Base-by-base conservation (phyloP, 495 filamentous ascomycete genomes). In the Penicillium ucsense region DNA sequence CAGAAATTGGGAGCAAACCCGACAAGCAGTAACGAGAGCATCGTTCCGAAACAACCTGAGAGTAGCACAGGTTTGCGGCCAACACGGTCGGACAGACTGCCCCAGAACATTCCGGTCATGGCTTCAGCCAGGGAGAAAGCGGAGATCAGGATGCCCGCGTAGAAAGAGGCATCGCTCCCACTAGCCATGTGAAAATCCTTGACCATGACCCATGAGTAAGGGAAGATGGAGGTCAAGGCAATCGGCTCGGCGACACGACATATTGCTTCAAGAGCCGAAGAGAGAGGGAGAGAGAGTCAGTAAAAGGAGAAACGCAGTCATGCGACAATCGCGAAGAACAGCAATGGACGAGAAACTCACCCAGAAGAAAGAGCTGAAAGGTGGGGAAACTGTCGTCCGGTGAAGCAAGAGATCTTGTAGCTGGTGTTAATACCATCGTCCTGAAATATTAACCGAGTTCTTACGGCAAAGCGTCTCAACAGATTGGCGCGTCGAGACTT, bases 211-310 rank as follows among this genome's bases (percentile, higher is more conserved):
- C 84, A 94, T 47, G 89, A 86, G 66, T 94, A 95, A 10, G 87
- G 86, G 49, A 89, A 86, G 66, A 90, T 86, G 59, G 85, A 89
- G 3, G 87, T 90, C 50, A 94, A 77, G 38, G 88, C 88, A 48
- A 95, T 87, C 5, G 88, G 89, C 67, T 95, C 89, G 35, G 88
- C 86, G 51, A 94, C 77, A 43, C 89, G 84, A 64, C 83, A 83
- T 68, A 85, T 79, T 57, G 81, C 80, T 76, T 55, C 41, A 53
- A 12, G 34, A 10, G 34, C 20, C 20, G 34, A 35, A 35, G 10
- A 10, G 34, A 6, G 34, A 35, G 7, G 34, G 7, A 35, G 34
- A 35, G 34, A 10, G 10, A 6, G 34, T 35, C 34, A 6, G 34
- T 20, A 20, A 20, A 20, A 20, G 20, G 20, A 20, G 20, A 20